phyloP scores from a whole-genome alignment of 371 early-diverging fungal species.

The Syncephalastrum monosporum region DNA sequence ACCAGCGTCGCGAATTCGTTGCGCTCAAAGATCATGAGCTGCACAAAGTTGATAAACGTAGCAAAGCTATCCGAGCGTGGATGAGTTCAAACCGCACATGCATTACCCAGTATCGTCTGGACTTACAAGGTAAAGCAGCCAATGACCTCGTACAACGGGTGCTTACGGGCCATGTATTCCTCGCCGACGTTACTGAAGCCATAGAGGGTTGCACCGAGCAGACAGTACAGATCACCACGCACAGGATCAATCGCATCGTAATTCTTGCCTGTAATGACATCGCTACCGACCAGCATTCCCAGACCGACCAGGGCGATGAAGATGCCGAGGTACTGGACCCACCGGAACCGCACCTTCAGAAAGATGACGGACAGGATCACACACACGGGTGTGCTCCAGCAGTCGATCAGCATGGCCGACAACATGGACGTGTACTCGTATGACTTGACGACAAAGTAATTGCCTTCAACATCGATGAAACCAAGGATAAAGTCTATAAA shows the following conservation, averaged over 20 bases:
- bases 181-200: conserved; percentile 67
- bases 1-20: conserved; percentile 30
- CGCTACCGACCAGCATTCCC: conserved; percentile 60
- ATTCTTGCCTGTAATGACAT: conserved; percentile 52
- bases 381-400: conserved; percentile 72
- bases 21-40: conserved; percentile 64
- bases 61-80: conserved; percentile 37
- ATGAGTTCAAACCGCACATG: too few species aligned
- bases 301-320: conserved; percentile 64
- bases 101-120: too few species aligned
- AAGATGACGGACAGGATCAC: conserved; percentile 61
- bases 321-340: conserved; percentile 64
- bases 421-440: conserved; percentile 69
- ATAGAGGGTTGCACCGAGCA: conserved; percentile 70
- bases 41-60: conserved; percentile 65
- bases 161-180: conserved; percentile 64
- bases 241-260: conserved; percentile 45
- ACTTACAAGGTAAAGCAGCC: conserved; percentile 58
- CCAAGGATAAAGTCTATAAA: conserved; percentile 52
- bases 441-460: conserved; percentile 75
- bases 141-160: conserved; percentile 68
- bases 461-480: conserved; percentile 73
- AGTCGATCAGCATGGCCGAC: conserved; percentile 71
- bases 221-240: conserved; percentile 67
- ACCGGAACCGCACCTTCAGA: conserved; percentile 56